Conservation (phyloP, 2,329 filamentous ascomycete species). For the Podosphaera xanthii region DNA sequence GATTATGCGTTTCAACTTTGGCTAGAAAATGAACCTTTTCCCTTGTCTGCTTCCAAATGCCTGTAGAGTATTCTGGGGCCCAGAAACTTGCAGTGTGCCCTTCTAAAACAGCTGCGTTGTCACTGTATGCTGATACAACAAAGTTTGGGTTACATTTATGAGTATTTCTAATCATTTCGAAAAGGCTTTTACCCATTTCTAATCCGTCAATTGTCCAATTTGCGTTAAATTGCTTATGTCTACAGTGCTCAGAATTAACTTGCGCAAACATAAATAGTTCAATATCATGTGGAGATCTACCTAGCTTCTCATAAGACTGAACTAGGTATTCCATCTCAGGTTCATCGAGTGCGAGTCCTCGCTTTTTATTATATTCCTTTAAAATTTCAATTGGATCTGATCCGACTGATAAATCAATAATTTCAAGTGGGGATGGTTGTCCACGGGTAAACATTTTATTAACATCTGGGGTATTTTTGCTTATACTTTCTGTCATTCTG, state of each 20-base stretch:
- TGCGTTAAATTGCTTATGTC: conserved; percentile 79
- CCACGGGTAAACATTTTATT: conserved; percentile 57
- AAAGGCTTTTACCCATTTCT: conserved; percentile 57
- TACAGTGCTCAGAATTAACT: conserved; percentile 87
- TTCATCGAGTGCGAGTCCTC: conserved; percentile 68
- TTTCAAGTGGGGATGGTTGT: conserved; percentile 37
- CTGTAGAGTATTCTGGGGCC: conserved; percentile 69
- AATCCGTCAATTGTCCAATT: conserved; percentile 85
- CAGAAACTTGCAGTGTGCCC: conserved; percentile 54
- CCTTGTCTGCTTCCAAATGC: conserved; percentile 69
- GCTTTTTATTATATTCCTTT: conserved; percentile 58
- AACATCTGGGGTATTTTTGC: conserved; percentile 41
- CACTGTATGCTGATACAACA: conserved; percentile 90
- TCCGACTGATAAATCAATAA: conserved; percentile 52
- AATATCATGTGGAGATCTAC: conserved; percentile 49
- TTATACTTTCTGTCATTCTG: conserved; percentile 82
- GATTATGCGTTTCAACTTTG: conserved; percentile 97
- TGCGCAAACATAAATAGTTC: conserved; percentile 99
- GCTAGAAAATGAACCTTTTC: conserved; percentile 71
- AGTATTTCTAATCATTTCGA: conserved; percentile 92
- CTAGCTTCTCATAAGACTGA: conserved; percentile 46
- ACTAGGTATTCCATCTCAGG: conserved; percentile 87
- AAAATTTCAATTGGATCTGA: conserved; percentile 47
- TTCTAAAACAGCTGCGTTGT: conserved; percentile 84
- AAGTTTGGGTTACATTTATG: conserved; percentile 60